Evolutionary conservation across 1,284 basidiomycete species (phyloP), one percentile per base, ranked within the genome.

Genomic region (Apiotrichum gracile): DNA sequence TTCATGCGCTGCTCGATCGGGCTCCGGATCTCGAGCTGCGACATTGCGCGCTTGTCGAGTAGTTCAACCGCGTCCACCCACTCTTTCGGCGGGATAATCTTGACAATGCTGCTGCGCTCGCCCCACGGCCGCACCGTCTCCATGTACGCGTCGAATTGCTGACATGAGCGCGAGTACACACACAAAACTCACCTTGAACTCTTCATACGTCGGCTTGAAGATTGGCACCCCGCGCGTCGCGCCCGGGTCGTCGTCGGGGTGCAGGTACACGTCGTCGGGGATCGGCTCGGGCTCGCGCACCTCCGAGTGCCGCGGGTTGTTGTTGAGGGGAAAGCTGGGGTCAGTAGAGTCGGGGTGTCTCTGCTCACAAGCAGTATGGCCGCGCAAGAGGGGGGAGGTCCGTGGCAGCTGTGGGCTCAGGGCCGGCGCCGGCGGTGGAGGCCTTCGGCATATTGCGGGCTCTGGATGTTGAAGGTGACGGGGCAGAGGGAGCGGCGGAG

Each of bases 1-100:
- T 86, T 76, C 84, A 96, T 91, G 69, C 86, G 83, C 71, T 97
- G 93, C 70, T 92, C 89, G 60, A 96, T 96, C 1, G 92, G 91
- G 24, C 82, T 82, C 73, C 83, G 85, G 58, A 97, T 85, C 26
- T 70, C 85, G 58, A 94, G 83, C 12, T 79, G 67, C n/a, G 79
- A 77, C 22, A 97, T 79, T 0, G 71, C 66, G 55, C 85, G 83
- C 25, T 82, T 78, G 22, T 80, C 80, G 46, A 91, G 76, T 13
- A 85, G 73, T 16, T 89, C 87, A 21, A 94, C 76, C 2, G 83
- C 73, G 49, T 84, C 81, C 29, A 80, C 81, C 92, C 93, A 96
- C 79, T 93, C 88, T 65, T 84, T 82, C 2, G 92, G 92, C 38
- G 92, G 92, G 58, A 97, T 86, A 61, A 97, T 83, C 76, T 97